phyloP scores from a whole-genome alignment of 2,329 filamentous ascomycete genomes.

The Cytospora chrysosperma region DNA sequence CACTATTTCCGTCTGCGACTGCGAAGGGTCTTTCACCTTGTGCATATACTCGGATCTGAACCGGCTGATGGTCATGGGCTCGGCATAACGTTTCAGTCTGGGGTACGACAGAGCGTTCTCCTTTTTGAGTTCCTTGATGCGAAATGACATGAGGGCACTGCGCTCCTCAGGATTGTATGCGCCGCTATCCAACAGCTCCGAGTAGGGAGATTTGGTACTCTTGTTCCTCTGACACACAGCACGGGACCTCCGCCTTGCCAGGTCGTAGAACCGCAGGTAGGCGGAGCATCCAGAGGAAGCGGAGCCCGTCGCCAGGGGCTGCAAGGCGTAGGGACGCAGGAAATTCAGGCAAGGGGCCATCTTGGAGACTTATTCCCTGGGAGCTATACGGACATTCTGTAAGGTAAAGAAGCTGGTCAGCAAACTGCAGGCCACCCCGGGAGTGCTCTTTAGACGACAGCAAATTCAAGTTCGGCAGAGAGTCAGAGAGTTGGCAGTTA shows the following conservation, averaged over 20 bases:
- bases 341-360: constrained; percentile 46
- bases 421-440: background rate
- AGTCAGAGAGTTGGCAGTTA: constrained; percentile 50
- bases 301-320: constrained; percentile 37
- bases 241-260: constrained; percentile 30
- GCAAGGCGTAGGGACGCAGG: constrained; percentile 55
- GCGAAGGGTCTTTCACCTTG: constrained; percentile 31
- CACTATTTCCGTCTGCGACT: constrained; percentile 10
- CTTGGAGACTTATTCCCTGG: constrained; percentile 40
- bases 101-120: constrained; percentile 56
- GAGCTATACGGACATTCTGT: constrained; percentile 24
- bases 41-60: constrained; percentile 38
- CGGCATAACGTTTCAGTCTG: constrained; percentile 38
- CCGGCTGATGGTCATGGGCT: constrained; percentile 38
- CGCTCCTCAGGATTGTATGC: constrained; percentile 17
- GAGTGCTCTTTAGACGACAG: background rate
- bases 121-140: constrained; percentile 53
- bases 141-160: constrained; percentile 29
- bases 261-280: constrained; percentile 51
- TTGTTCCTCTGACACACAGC: constrained; percentile 5
- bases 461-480: background rate
- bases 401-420: background rate
- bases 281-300: constrained; percentile 31
- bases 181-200: constrained; percentile 8
- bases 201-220: background rate